These are phyloP conservation scores for Silene vulgaris DNA, from an alignment of 179 eudicot genomes.

Conservation along the genomic window DNA sequence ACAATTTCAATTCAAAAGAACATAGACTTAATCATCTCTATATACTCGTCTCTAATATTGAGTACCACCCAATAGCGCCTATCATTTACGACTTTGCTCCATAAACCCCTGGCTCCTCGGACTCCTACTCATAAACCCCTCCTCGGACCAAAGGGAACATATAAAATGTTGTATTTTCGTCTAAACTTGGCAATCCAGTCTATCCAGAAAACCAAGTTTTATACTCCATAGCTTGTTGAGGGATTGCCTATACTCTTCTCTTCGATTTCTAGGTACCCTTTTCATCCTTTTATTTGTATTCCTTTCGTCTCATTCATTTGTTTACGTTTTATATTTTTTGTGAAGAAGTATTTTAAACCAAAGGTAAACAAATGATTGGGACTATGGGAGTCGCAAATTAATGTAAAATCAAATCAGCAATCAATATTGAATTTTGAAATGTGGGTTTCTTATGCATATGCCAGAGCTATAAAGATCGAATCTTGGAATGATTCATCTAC, in stretches of 20 bases:
- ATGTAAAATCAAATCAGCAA: neutral
- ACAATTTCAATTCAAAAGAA: too few species aligned
- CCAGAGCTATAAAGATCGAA: neutral
- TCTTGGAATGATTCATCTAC: slow-evolving; percentile 5
- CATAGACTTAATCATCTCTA: too few species aligned
- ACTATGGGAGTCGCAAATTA: neutral
- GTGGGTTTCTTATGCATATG: neutral
- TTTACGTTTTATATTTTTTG: neutral
- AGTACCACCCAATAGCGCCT: too few species aligned
- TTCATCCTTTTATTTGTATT: neutral
- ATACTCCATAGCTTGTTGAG: neutral
- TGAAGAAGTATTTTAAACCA: neutral
- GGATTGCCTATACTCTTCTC: neutral
- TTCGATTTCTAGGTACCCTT: neutral
- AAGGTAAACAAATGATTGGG: neutral
- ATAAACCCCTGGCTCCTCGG: too few species aligned
- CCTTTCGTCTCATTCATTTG: neutral
- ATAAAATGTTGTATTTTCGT: too few species aligned
- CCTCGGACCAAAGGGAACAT: too few species aligned
- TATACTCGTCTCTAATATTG: too few species aligned
- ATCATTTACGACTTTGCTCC: too few species aligned
- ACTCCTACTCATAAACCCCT: too few species aligned
- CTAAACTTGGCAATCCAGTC: too few species aligned
- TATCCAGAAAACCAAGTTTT: too few species aligned
- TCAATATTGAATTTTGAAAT: neutral